These are phyloP conservation scores for Botrytis fabae DNA, from an alignment of 2,329 filamentous ascomycete genomes.

Conservation along the genomic window DNA sequence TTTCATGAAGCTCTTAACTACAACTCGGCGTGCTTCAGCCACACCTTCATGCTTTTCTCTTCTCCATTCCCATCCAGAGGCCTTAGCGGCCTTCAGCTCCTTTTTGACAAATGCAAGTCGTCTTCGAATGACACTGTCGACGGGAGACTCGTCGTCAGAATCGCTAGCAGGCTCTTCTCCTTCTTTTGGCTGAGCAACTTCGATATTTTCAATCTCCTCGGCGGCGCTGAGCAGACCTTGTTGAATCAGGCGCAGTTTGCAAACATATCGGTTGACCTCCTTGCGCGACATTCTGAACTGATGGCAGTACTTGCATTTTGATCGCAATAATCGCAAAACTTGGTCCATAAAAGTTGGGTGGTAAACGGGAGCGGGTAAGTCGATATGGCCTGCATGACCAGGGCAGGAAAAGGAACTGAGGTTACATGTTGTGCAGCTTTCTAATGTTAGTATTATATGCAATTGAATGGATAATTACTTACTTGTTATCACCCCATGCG, in stretches of 20 bases:
- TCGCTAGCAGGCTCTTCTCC: conserved; percentile 32
- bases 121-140: conserved; percentile 53
- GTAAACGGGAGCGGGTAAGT: conserved; percentile 89
- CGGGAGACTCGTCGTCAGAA: conserved; percentile 42
- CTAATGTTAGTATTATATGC: conserved; percentile 18
- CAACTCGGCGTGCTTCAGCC: conserved; percentile 69
- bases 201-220: conserved; percentile 49
- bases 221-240: conserved; percentile 75
- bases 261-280: conserved; percentile 75
- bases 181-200: conserved; percentile 33
- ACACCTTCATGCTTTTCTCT: conserved; percentile 77
- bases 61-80: conserved; percentile 46
- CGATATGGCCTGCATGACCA: conserved; percentile 92
- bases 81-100: conserved; percentile 60
- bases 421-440: conserved; percentile 89
- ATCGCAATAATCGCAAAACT: conserved; percentile 77
- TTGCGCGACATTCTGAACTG: conserved; percentile 76
- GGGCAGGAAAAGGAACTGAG: conserved; percentile 79
- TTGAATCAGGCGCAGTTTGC: conserved; percentile 82
- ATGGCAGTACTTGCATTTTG: conserved; percentile 89
- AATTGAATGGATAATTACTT: conserved; percentile 42
- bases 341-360: conserved; percentile 98
- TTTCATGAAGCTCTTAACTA: conserved; percentile 80
- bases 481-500: conserved; percentile 83
- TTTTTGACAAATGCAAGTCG: conserved; percentile 70